Evolutionary conservation across 176 grass and related monocot genomes (phyloP), one percentile per base, ranked within the genome.

Genomic region (Dendrocalamus sinicus): DNA sequence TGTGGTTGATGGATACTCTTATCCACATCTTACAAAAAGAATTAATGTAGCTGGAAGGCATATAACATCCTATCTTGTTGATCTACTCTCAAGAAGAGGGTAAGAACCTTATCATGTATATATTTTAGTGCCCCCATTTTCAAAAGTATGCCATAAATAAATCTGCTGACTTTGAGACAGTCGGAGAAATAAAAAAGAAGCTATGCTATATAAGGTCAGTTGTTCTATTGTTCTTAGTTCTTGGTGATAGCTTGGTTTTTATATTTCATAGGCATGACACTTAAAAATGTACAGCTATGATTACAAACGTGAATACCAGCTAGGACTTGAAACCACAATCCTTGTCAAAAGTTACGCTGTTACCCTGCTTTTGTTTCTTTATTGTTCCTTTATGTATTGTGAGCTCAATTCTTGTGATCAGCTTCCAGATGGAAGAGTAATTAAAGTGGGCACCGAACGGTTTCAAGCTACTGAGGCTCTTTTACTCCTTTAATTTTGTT

Each of bases 11-110:
- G 93, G 91, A 35, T 98, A 92, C 83, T 98, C 93, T 60, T 96
- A 94, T 86, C 96, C 91, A 47, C 93, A 98, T 92, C 84, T 98
- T 76, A 98, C 96, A 30, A 98, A 98, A 84, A 83, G 93, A 92
- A 98, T 98, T 93, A 98, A 98, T 88, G 93, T 98, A 85, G 93
- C 93, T 87, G 96, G 96, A 83, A 93, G 96, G 86, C 96, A 98
- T 82, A 94, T 98, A 87, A 98, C 96, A 64, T 95, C 96, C 60
- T 98, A 94, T 90, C 91, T 98, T 91, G 91, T 95, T 81, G 93
- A 98, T 84, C 88, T 95, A 54, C 91, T 98, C 15, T 98, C 96
- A 81, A 92, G 93, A 75, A 98, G 96, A 95, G 96, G 96, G 96
- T 98, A 87, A 82, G 66, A 82, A 9, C 30, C 59, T 40, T 87